phyloP scores from a whole-genome alignment of 306 rosid species.

The Citrullus amarus region DNA sequence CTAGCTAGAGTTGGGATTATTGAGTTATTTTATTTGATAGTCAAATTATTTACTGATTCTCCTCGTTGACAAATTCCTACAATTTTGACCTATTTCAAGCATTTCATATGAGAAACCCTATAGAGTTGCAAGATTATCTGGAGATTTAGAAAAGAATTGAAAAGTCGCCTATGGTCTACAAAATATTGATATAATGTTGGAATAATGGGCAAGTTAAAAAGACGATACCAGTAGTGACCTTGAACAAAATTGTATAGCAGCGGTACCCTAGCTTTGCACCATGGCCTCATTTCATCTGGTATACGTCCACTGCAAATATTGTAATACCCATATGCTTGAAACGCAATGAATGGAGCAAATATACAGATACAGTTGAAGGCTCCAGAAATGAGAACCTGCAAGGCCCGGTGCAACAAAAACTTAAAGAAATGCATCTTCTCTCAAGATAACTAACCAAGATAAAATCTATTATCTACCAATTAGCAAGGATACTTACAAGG shows the following conservation, averaged over 20 bases:
- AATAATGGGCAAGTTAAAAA: conserved; percentile 1
- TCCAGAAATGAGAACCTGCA: conserved; percentile 55
- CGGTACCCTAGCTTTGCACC: conserved; percentile 90
- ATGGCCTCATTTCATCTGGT: conserved; percentile 55
- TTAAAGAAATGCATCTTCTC: not conserved
- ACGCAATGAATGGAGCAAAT: conserved; percentile 61
- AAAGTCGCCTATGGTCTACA: not conserved
- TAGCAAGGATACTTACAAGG: conserved; percentile 28
- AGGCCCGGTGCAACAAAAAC: conserved; percentile 28
- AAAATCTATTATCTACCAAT: not conserved
- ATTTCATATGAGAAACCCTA: not conserved
- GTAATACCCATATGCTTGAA: conserved; percentile 82
- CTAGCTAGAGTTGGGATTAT: not conserved
- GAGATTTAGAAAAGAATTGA: not conserved
- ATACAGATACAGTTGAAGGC: conserved; percentile 46
- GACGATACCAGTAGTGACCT: conserved; percentile 75
- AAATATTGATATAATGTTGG: not conserved
- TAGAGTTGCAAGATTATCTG: not conserved
- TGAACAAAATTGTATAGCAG: conserved; percentile 74
- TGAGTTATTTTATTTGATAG: not conserved
- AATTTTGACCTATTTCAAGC: not conserved
- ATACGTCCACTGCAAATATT: conserved; percentile 49
- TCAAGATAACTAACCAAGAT: not conserved
- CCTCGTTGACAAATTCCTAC: not conserved
- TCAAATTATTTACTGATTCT: not conserved